These are phyloP conservation scores for Scheffersomyces quercinus DNA, from an alignment of 1,139 yeast genomes.

Conservation along the genomic window DNA sequence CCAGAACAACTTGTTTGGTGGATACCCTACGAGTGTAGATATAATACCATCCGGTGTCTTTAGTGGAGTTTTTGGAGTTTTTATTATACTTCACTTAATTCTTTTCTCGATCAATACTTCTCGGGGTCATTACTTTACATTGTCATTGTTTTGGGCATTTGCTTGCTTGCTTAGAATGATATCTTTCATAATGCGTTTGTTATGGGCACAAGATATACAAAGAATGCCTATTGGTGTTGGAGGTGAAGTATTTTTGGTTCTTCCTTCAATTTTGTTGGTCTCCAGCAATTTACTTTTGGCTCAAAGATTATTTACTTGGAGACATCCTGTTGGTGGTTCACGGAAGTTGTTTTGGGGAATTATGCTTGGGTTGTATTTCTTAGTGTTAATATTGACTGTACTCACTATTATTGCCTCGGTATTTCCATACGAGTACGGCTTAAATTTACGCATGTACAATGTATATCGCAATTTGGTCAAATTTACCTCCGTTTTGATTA, in stretches of 20 bases:
- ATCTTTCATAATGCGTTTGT: slow-evolving; percentile 62
- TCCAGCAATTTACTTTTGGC: slow-evolving; percentile 68
- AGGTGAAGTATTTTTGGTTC: slow-evolving; percentile 56
- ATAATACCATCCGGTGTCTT: slow-evolving; percentile 64
- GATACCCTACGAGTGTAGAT: slow-evolving; percentile 59
- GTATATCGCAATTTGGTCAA: slow-evolving; percentile 59
- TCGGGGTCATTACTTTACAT: slow-evolving; percentile 66
- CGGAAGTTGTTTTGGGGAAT: slow-evolving; percentile 51
- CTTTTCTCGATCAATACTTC: slow-evolving; percentile 51
- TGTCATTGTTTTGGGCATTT: slow-evolving; percentile 55
- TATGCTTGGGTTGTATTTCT: slow-evolving; percentile 52
- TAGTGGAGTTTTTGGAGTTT: slow-evolving; percentile 51
- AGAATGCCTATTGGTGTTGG: slow-evolving; percentile 56
- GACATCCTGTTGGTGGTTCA: slow-evolving; percentile 77
- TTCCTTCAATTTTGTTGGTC: slow-evolving; percentile 54
- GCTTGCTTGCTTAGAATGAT: slow-evolving; percentile 54
- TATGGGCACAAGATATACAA: slow-evolving; percentile 55
- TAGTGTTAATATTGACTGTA: slow-evolving; percentile 59
- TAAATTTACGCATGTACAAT: slow-evolving; percentile 44
- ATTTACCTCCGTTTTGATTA: slow-evolving; percentile 57
- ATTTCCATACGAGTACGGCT: slow-evolving; percentile 61
- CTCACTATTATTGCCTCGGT: slow-evolving; percentile 71
- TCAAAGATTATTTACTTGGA: slow-evolving; percentile 78
- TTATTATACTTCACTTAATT: slow-evolving; percentile 48
- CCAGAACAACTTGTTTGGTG: slow-evolving; percentile 64